Evolutionary conservation across 805 yeast species (phyloP), one percentile per base, ranked within the genome.

Genomic region (Yamadazyma philogaea): DNA sequence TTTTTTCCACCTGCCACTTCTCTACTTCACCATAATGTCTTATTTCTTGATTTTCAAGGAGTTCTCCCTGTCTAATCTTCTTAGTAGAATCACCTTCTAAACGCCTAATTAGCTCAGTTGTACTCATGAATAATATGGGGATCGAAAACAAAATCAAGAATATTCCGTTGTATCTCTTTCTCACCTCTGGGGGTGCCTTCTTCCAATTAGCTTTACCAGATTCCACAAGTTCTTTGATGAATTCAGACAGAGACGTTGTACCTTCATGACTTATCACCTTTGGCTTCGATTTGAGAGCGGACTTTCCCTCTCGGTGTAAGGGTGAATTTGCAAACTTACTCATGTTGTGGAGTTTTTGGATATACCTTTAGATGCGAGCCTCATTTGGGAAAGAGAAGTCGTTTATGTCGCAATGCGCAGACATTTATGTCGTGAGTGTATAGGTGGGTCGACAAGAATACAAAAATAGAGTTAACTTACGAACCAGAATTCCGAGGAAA

Each of bases 131-230:
- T 7, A 68, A 45, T 7, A 70, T 44, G 0, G 75, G 75, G 11
- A 70, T 61, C 19, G 72, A 63, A 28, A 66, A 54, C 18, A 70
- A 52, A 2, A 70, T 59, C 52, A 66, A 47, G 47, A 57, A 67
- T 6, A 70, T 55, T 7, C 74, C 74, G 26, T 60, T 55, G 49
- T 67, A 68, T 30, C 71, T 46, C 10, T 52, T 56, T 45, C 57
- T 64, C 16, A 70, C 55, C 33, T 60, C 72, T 39, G 52, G 49
- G 2, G 74, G 72, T 0, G 74, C 74, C 47, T 61, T 66, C 39
- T 68, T 67, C 75, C 75, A 70, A 51, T 69, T 60, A 4, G 70
- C 68, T 42, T 54, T 51, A 7, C 74, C 75, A 0, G 74, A 68
- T 34, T 64, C 64, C 6, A 59, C 63, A 44, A 68, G 53, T 39